Conservation (phyloP, 2,329 filamentous ascomycete genomes). For the Myriosclerotinia duriaeana region DNA sequence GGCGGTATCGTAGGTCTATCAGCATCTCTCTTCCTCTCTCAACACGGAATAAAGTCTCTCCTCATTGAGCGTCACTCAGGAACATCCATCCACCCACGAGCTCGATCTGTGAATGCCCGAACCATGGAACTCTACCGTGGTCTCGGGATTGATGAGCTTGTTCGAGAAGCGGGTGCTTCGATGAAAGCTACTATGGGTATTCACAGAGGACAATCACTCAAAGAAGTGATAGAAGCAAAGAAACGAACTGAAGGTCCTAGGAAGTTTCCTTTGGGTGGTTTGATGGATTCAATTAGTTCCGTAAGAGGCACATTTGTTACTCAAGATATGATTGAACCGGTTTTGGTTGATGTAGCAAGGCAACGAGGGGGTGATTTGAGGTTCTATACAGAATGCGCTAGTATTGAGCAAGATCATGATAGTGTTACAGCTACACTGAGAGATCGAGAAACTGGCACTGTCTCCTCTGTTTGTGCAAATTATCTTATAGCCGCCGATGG, state of each 20-base stretch:
- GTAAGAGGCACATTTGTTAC: slow-evolving; percentile 39
- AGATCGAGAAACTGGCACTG: slow-evolving; percentile 24
- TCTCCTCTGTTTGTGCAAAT: slow-evolving; percentile 35
- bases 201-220: slow-evolving; percentile 26
- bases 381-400: slow-evolving; percentile 39
- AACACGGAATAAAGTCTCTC: slow-evolving; percentile 39
- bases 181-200: slow-evolving; percentile 33
- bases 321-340: slow-evolving; percentile 46
- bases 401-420: slow-evolving; percentile 32
- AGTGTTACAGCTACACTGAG: slow-evolving; percentile 37
- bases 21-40: slow-evolving; percentile 43
- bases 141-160: slow-evolving; percentile 37
- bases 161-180: slow-evolving; percentile 31
- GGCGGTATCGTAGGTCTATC: slow-evolving; percentile 45
- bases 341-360: slow-evolving; percentile 41
- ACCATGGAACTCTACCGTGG: slow-evolving; percentile 44
- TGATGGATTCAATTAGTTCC: slow-evolving; percentile 26
- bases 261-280: slow-evolving; percentile 27
- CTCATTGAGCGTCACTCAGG: slow-evolving; percentile 44
- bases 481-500: slow-evolving; percentile 47
- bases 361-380: slow-evolving; percentile 42
- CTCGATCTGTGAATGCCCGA: slow-evolving; percentile 41
- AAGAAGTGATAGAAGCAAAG: slow-evolving; percentile 29
- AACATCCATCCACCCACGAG: slow-evolving; percentile 44
- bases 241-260: slow-evolving; percentile 30